Conservation (phyloP, 1,284 basidiomycete genomes). For the Ceratobasidium sp. region DNA sequence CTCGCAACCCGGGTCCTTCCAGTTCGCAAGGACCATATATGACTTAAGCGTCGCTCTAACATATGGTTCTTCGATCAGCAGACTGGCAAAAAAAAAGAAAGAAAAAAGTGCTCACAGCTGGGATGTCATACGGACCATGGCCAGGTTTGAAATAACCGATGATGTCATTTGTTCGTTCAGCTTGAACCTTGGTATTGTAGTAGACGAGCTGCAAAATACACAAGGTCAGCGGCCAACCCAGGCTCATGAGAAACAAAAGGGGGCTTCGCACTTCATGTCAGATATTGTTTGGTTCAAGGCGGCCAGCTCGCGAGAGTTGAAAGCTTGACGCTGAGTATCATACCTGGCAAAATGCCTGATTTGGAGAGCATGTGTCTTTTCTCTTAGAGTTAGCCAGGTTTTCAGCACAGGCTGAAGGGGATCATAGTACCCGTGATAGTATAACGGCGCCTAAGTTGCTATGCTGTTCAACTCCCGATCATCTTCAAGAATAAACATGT, state of each 20-base stretch:
- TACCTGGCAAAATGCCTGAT: background rate
- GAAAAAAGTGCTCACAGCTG: background rate
- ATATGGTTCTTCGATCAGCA: too few relatives aligned
- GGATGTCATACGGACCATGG: background rate
- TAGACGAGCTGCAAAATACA: background rate
- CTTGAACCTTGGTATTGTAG: background rate
- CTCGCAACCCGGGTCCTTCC: slow-evolving; percentile 36
- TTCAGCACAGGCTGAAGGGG: background rate
- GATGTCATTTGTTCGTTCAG: slow-evolving; percentile 11
- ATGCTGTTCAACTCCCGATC: background rate
- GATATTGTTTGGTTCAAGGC: slow-evolving; percentile 12
- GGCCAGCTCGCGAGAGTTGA: slow-evolving; percentile 13
- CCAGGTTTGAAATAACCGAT: slow-evolving; percentile 15
- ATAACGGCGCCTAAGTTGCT: slow-evolving; percentile 23
- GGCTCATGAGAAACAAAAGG: too few relatives aligned
- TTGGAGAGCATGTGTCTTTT: slow-evolving; percentile 4
- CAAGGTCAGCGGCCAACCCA: background rate
- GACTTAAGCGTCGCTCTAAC: background rate
- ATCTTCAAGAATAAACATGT: background rate
- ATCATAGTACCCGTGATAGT: slow-evolving; percentile 25
- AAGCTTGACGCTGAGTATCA: slow-evolving; percentile 1
- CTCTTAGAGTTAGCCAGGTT: background rate
- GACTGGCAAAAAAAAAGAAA: too few relatives aligned
- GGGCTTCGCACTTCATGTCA: background rate
- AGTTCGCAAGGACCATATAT: slow-evolving; percentile 6